These are phyloP conservation scores for Microstegium vimineum DNA, from an alignment of 176 grass and related monocot species.

Conservation along the genomic window DNA sequence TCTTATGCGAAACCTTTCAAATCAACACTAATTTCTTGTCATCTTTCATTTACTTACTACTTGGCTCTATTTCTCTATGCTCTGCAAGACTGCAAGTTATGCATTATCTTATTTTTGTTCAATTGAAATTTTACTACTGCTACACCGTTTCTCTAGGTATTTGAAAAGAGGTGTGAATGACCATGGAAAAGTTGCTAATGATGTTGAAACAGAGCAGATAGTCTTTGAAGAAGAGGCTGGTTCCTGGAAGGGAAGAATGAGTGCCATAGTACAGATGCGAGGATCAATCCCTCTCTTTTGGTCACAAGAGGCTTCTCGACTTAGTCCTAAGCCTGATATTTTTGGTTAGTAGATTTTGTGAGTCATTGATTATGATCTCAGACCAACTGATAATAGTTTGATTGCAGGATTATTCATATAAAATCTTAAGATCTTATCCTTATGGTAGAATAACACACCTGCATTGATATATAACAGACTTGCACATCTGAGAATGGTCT, in stretches of 20 bases:
- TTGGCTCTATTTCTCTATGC: conserved; percentile 2
- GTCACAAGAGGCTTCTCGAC: conserved; percentile 89
- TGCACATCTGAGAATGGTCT: not conserved
- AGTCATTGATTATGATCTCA: conserved; percentile 2
- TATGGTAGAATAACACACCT: not conserved
- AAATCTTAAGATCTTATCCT: not conserved
- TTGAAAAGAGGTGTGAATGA: conserved; percentile 98
- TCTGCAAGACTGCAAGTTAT: not conserved
- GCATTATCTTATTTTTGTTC: conserved; percentile 11
- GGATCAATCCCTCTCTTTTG: conserved; percentile 98
- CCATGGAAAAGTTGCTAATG: conserved; percentile 95
- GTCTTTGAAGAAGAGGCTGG: conserved; percentile 87
- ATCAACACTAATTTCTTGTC: conserved; percentile 7
- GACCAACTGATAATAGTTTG: conserved; percentile 1
- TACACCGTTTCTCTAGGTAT: conserved; percentile 51
- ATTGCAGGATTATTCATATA: not conserved
- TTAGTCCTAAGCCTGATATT: conserved; percentile 99
- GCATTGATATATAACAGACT: not conserved
- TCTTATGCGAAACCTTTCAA: not conserved
- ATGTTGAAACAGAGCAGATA: conserved; percentile 99
- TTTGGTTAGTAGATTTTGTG: conserved; percentile 51
- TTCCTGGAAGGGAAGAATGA: conserved; percentile 86
- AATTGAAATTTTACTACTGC: conserved; percentile 18
- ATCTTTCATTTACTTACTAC: conserved; percentile 3
- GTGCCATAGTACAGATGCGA: conserved; percentile 90